phyloP scores from a whole-genome alignment of 2,329 filamentous ascomycete genomes.

The Claviceps sp. region DNA sequence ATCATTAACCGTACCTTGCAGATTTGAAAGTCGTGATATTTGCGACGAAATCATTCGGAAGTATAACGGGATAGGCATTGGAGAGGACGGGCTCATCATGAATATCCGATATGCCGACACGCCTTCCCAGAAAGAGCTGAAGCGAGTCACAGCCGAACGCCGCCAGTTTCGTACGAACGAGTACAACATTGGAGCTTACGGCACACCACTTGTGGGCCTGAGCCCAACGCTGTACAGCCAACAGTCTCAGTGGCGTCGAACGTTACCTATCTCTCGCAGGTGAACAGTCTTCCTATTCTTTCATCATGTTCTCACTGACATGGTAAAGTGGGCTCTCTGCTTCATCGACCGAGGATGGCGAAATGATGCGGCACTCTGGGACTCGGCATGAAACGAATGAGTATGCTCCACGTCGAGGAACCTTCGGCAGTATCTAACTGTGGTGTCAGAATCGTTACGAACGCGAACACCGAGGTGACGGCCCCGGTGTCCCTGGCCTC shows the following conservation, averaged over 20 bases:
- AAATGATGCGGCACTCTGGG: constrained; percentile 17
- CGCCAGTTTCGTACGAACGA: constrained; percentile 93
- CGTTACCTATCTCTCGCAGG: constrained; percentile 17
- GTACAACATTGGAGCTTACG: constrained; percentile 67
- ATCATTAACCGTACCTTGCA: constrained; percentile 22
- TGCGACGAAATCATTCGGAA: constrained; percentile 81
- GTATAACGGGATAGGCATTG: constrained; percentile 68
- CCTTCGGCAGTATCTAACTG: constrained; percentile 20
- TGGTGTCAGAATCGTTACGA: constrained; percentile 22
- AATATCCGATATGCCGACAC: constrained; percentile 97
- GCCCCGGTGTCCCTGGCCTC: constrained; percentile 29
- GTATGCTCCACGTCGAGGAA: constrained; percentile 19
- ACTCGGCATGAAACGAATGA: constrained; percentile 21
- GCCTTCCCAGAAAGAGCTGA: constrained; percentile 89
- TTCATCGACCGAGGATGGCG: constrained; percentile 17
- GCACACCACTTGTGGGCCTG: constrained; percentile 46
- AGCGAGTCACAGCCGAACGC: constrained; percentile 88
- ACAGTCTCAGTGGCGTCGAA: constrained; percentile 24
- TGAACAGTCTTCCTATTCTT: constrained; percentile 10
- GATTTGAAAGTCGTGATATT: constrained; percentile 78
- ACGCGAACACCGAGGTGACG: constrained; percentile 26
- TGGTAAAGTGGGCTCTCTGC: constrained; percentile 14
- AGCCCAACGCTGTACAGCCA: constrained; percentile 25
- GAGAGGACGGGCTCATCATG: constrained; percentile 68
- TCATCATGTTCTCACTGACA: constrained; percentile 2